Conservation (phyloP, 1,139 yeast species). For the Sugiyamaella paludigena region DNA sequence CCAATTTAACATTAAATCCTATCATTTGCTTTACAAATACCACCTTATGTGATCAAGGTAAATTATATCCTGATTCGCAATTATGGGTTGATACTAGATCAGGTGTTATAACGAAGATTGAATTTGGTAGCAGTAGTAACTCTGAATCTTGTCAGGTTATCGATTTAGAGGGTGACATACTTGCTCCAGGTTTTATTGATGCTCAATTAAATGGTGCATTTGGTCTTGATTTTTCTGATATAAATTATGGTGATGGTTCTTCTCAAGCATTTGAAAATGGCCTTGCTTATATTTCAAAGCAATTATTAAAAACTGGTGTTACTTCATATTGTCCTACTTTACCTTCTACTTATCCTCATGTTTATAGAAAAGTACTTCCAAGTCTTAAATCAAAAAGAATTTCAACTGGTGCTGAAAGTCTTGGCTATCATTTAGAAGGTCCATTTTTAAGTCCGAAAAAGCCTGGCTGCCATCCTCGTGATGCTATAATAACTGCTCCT, state of each 20-base stretch:
- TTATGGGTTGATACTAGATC: conserved; percentile 47
- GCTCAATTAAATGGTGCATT: conserved; percentile 62
- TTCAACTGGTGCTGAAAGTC: conserved; percentile 47
- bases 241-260: conserved; percentile 40
- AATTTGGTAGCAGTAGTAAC: background rate
- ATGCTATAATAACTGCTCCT: conserved; percentile 51
- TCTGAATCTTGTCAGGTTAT: conserved; percentile 34
- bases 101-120: conserved; percentile 43
- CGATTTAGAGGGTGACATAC: conserved; percentile 49
- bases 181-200: conserved; percentile 62
- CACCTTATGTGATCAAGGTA: conserved; percentile 52
- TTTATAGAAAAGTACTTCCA: conserved; percentile 53
- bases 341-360: conserved; percentile 54
- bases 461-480: conserved; percentile 63
- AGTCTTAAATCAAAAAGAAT: conserved; percentile 43
- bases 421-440: conserved; percentile 67
- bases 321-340: conserved; percentile 62
- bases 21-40: conserved; percentile 47
- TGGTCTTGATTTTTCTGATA: conserved; percentile 55
- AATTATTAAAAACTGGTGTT: conserved; percentile 53
- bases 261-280: conserved; percentile 33
- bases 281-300: conserved; percentile 25
- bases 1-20: conserved; percentile 21
- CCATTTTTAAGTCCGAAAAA: conserved; percentile 56
- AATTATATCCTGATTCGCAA: conserved; percentile 42